Conservation (phyloP, 148 eudicot genomes). For the Linanthus parryae region DNA sequence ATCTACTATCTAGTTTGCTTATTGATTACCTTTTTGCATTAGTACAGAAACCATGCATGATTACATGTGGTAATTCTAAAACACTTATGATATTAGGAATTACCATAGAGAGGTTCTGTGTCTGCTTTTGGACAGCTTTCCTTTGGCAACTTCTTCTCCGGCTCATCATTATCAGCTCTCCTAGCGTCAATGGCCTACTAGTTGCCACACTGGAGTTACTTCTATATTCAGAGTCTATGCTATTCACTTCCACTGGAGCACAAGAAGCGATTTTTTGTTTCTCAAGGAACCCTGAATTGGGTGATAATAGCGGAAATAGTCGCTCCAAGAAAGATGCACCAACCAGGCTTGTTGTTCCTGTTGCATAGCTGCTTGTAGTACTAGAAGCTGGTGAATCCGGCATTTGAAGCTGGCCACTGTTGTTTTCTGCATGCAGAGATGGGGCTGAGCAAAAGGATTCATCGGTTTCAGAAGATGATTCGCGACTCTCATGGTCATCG, state of each 20-base stretch:
- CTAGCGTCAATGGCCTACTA: constrained; percentile 57
- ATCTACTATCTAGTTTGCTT: neutral
- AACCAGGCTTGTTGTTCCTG: constrained; percentile 44
- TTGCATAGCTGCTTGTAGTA: constrained; percentile 31
- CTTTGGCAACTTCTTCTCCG: constrained; percentile 62
- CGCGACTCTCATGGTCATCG: too few relatives aligned
- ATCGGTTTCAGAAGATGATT: constrained; percentile 39
- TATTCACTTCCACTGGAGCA: constrained; percentile 16
- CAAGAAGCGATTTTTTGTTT: constrained; percentile 11
- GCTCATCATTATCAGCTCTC: constrained; percentile 84
- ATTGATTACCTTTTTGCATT: neutral
- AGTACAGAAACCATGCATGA: neutral
- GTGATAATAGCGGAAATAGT: constrained; percentile 60
- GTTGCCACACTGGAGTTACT: constrained; percentile 26
- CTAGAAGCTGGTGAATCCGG: constrained; percentile 27
- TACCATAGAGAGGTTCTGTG: constrained; percentile 47
- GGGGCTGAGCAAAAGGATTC: constrained; percentile 41
- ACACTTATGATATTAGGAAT: neutral
- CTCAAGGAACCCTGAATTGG: constrained; percentile 29
- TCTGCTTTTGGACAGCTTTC: constrained; percentile 41
- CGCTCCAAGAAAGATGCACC: constrained; percentile 68
- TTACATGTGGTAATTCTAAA: neutral
- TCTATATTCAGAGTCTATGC: constrained; percentile 16
- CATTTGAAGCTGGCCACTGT: neutral
- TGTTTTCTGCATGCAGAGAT: constrained; percentile 42